Evolutionary conservation across 345 rosid species (phyloP), one percentile per base, ranked within the genome.

Genomic region (Aquilaria malaccensis): DNA sequence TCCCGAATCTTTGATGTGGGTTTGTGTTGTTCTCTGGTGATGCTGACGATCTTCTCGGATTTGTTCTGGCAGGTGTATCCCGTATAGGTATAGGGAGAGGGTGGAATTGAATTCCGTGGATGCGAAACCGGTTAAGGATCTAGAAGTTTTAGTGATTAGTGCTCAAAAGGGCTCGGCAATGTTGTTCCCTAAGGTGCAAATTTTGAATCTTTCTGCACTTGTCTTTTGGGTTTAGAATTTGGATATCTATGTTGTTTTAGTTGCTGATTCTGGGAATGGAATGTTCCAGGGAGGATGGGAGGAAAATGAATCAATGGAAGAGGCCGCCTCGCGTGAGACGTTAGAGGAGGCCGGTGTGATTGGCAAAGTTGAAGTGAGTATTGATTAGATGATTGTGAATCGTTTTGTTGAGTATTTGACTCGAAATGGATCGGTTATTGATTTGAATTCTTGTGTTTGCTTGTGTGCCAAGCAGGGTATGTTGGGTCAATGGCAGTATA

Each of bases 281-380:
- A 11, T 41, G 11, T 10, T 56, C 31, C 54, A 76, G 79, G 89
- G 89, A 33, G 89, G 89, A 58, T 84, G 89, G 89, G 86, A 84
- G 60, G 48, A 59, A 12, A 81, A 84, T 68, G 89, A 84, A 62
- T 50, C 83, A 13, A 84, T 81, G 65, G 77, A 76, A 77, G 80
- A 71, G 6, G 89, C 86, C 1, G 84, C 83, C 22, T 50, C 59
- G 29, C 60, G 89, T 61, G 89, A 84, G 64, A 81, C 89, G 0
- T 53, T 67, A 0, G 89, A 84, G 56, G 89, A 84, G 77, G 86
- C 86, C 13, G 89, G 89, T 64, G 84, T 84, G 0, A 54, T 78
- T 4, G 89, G 89, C 6, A 12, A 33, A 11, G 70, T 84, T 7
- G 83, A 74, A 61, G 79, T 72, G 13, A 63, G 77, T 69, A 48